A percentile compares a stretch with the other conserved stretches of the same genome.
Conservation (phyloP, 306 rosid genomes). For the Abrus precatorius region DNA sequence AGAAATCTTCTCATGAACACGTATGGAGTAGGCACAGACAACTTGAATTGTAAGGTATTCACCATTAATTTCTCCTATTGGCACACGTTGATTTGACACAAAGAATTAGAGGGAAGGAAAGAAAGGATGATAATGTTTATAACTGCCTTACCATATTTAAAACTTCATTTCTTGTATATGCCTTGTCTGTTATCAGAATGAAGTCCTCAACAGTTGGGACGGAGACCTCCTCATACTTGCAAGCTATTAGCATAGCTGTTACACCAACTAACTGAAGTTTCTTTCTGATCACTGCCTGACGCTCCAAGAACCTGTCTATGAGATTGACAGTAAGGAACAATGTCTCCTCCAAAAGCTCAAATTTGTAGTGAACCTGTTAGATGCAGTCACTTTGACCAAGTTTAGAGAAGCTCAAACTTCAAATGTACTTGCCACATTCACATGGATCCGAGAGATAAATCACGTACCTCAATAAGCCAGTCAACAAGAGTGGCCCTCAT, state of each 20-base stretch:
- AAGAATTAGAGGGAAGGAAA: conserved; percentile 13
- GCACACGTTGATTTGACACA: conserved; percentile 17
- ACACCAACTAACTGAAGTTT: conserved; percentile 63
- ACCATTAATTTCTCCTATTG: conserved; percentile 59
- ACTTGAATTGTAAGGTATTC: conserved; percentile 56
- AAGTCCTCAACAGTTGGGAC: conserved; percentile 61
- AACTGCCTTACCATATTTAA: conserved; percentile 47
- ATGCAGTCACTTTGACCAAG: conserved; percentile 1
- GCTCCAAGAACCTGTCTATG: conserved; percentile 62
- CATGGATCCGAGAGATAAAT: not conserved
- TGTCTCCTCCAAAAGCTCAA: conserved; percentile 57
- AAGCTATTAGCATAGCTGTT: conserved; percentile 60
- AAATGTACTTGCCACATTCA: not conserved
- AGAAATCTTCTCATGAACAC: conserved; percentile 60
- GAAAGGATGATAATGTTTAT: not conserved
- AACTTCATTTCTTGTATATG: conserved; percentile 55
- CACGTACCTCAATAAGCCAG: conserved; percentile 61
- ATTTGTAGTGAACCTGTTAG: conserved; percentile 65
- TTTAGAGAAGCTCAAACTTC: not conserved
- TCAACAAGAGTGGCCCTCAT: conserved; percentile 63
- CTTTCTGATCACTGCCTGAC: conserved; percentile 47
- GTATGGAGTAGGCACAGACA: conserved; percentile 59
- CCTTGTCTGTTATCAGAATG: conserved; percentile 57
- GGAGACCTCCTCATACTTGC: conserved; percentile 60
- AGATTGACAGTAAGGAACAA: conserved; percentile 59